These are phyloP conservation scores for Bipolaris victoriae DNA, from an alignment of 2,329 filamentous ascomycete genomes.

Conservation along the genomic window DNA sequence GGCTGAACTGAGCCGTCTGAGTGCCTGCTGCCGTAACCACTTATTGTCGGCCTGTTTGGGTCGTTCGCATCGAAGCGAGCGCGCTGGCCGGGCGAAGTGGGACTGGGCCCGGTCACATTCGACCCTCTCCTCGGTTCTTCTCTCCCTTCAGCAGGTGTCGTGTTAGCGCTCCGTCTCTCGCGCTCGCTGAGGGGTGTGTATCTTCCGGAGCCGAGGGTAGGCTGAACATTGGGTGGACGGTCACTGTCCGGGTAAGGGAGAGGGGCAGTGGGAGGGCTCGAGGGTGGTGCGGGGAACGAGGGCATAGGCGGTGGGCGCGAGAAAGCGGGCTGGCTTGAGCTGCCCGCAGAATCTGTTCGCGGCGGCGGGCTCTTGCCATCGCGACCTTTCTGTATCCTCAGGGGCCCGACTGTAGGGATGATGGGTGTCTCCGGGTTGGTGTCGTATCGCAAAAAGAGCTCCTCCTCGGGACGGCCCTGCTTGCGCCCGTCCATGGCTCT, in stretches of 20 bases:
- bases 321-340: constrained; percentile 54
- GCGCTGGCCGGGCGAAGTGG: constrained; percentile 43
- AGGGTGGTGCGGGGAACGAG: constrained; percentile 67
- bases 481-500: constrained; percentile 54
- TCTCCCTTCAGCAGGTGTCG: constrained; percentile 41
- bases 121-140: constrained; percentile 42
- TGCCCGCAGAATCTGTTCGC: constrained; percentile 67
- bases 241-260: constrained; percentile 55
- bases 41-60: constrained; percentile 55
- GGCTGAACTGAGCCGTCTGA: constrained; percentile 51
- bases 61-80: constrained; percentile 56
- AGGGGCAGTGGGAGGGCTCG: constrained; percentile 54
- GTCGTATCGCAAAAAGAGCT: constrained; percentile 73
- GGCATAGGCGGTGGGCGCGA: constrained; percentile 57
- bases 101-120: constrained; percentile 36
- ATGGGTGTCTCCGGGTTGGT: constrained; percentile 71
- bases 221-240: constrained; percentile 37
- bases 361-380: constrained; percentile 62
- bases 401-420: constrained; percentile 81
- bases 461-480: constrained; percentile 75
- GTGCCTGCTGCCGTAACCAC: constrained; percentile 51
- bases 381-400: constrained; percentile 79
- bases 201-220: constrained; percentile 29
- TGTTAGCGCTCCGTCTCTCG: constrained; percentile 42
- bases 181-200: constrained; percentile 48